Conservation (phyloP, 345 rosid genomes). For the Murraya koenigii region DNA sequence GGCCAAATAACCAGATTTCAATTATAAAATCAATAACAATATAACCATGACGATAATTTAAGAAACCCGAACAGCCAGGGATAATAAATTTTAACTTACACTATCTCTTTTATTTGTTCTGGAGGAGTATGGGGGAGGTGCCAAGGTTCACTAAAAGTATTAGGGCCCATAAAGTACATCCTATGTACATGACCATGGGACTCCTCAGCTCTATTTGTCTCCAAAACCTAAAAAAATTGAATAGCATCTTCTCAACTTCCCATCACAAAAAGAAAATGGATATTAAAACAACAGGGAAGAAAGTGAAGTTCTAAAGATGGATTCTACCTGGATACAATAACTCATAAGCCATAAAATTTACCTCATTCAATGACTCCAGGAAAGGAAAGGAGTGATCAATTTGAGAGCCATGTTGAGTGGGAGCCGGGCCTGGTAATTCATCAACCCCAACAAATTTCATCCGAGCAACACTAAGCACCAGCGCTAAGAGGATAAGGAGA, state of each 20-base stretch:
- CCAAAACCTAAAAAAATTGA: constrained; percentile 71
- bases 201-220: constrained; percentile 97
- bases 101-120: constrained; percentile 91
- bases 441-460: constrained; percentile 97
- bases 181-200: constrained; percentile 96
- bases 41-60: not conserved
- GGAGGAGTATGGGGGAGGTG: constrained; percentile 96
- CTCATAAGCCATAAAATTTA: constrained; percentile 9
- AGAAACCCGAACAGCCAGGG: constrained; percentile 13
- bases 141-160: constrained; percentile 97
- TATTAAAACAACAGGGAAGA: not conserved
- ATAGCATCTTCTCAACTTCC: constrained; percentile 15
- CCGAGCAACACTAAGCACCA: constrained; percentile 97
- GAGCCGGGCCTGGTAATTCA: constrained; percentile 87
- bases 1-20: not conserved
- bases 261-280: not conserved
- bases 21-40: not conserved
- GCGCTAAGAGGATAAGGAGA: constrained; percentile 84
- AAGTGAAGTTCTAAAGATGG: not conserved
- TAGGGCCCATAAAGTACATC: constrained; percentile 96
- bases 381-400: constrained; percentile 96
- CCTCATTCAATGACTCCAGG: constrained; percentile 98
- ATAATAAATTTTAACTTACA: constrained; percentile 51
- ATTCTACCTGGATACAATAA: not conserved
- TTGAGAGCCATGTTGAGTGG: constrained; percentile 90